Base-by-base conservation (phyloP, 805 yeast species). In the Teunomyces pallodes region DNA sequence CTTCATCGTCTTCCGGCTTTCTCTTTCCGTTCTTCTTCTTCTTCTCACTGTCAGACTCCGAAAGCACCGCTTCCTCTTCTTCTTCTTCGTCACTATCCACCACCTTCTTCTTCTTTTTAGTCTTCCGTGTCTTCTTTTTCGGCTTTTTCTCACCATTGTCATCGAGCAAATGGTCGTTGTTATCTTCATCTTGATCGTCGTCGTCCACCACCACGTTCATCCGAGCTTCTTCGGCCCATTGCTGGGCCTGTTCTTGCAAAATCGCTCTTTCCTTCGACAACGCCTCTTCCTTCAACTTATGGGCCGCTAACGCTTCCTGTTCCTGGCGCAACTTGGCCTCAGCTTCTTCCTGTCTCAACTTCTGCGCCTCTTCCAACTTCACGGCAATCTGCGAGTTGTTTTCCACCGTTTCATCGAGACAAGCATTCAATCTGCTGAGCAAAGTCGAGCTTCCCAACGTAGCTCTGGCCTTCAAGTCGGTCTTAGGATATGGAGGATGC, bases 381-480 rank as follows among this genome's bases (percentile, higher is more conserved):
- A 73, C 73, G 45, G 78, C 76, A 46, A 81, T 73, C 48, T 79
- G 76, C 13, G 64, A 64, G 49, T 88, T 91, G 64, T 77, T 83
- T 52, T 78, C 84, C 54, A 75, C 73, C 54, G 94, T 97, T 54
- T 88, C 92, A 24, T 77, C 81, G 45, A 86, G 70, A 27, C 84
- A 81, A 50, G 84, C 80, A 55, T 79, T 86, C 54, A 94, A 75
- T 61, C 90, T 86, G 49, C 80, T 83, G 52, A 80, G 74, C 62
- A 90, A 75, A 0, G 96, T 87, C 48, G 83, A 81, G 43, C 82
- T 76, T 62, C 96, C 97, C 78, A 90, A 79, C 55, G 80, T 80
- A n/a, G 94, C 92, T 69, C 97, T 83, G 55, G 90, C 85, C 58
- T 83, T 85, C 55, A 94, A 74, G 53, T 91, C 97, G 14, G 81